Evolutionary conservation across 148 eudicot genomes (phyloP).

Genomic region (Fagopyrum tataricum): DNA sequence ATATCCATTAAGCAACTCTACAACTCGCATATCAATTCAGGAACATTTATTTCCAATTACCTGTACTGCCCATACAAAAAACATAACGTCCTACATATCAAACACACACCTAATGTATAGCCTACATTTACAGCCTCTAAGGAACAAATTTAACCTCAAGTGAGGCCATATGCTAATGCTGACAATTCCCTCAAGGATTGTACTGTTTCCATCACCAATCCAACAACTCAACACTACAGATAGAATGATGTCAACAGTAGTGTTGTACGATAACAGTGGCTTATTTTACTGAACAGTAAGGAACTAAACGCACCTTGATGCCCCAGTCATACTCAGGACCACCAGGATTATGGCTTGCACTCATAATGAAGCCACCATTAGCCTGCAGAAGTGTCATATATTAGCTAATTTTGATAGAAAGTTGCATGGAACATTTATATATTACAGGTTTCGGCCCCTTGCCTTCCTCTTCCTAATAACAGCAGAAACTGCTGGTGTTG

Average conservation of each 20-base stretch:
- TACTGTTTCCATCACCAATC: background rate
- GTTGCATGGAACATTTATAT: background rate
- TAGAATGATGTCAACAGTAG: background rate
- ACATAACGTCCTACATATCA: background rate
- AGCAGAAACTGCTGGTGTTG: constrained; percentile 98
- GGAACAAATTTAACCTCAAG: background rate
- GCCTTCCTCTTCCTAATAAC: constrained; percentile 90
- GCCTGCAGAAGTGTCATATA: constrained; percentile 41
- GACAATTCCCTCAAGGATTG: background rate
- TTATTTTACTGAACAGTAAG: background rate
- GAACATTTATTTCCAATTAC: background rate
- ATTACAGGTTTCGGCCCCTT: constrained; percentile 15
- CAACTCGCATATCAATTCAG: background rate
- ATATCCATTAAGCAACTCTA: background rate
- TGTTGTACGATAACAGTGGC: background rate
- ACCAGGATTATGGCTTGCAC: constrained; percentile 99
- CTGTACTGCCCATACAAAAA: too few species aligned
- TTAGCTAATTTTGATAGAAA: background rate
- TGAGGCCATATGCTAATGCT: background rate
- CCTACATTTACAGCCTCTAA: background rate
- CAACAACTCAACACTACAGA: background rate
- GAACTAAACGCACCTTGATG: constrained; percentile 52
- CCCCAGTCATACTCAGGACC: constrained; percentile 99
- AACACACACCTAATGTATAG: background rate
- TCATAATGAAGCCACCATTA: constrained; percentile 98